Percentiles rank a stretch among this genome's conserved stretches.
Evolutionary conservation across 164 flowering plant genomes (phyloP).

Genomic region (Vitis labrusca): DNA sequence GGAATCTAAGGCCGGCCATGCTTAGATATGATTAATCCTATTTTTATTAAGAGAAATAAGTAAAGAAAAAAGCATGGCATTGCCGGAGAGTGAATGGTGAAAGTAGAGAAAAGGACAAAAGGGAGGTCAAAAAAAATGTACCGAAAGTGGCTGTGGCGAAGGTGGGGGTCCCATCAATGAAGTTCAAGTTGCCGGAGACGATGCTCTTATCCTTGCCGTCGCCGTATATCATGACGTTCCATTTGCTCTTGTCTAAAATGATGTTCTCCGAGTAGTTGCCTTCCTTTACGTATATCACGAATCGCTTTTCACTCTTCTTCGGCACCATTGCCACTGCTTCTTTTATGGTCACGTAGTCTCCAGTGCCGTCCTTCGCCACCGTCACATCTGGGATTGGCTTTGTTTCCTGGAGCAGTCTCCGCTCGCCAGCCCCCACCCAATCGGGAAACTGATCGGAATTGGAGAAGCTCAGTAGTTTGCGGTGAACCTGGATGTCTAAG

Average conservation of each 20-base stretch:
- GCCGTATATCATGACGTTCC: slow-evolving; percentile 76
- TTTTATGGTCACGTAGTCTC: slow-evolving; percentile 35
- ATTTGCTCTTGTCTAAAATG: slow-evolving; percentile 38
- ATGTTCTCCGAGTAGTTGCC: slow-evolving; percentile 62
- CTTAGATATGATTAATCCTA: too few relatives aligned
- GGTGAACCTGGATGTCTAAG: slow-evolving; percentile 44
- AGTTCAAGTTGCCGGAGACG: slow-evolving; percentile 53
- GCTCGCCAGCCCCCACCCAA: slow-evolving; percentile 36
- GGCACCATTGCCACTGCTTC: slow-evolving; percentile 46
- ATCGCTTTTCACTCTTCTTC: slow-evolving; percentile 44
- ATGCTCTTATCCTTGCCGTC: slow-evolving; percentile 60
- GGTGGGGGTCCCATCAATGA: slow-evolving; percentile 71
- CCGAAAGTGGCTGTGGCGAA: slow-evolving; percentile 69
- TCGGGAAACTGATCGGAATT: slow-evolving; percentile 26
- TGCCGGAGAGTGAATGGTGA: neutral
- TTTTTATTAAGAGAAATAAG: too few relatives aligned
- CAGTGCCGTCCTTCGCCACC: slow-evolving; percentile 59
- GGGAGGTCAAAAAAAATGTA: slow-evolving; percentile 14
- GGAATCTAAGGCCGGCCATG: too few relatives aligned
- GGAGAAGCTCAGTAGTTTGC: slow-evolving; percentile 32
- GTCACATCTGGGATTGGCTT: slow-evolving; percentile 26
- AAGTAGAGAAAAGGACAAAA: neutral
- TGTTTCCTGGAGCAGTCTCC: slow-evolving; percentile 50
- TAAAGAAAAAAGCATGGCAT: too few relatives aligned
- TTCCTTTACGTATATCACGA: slow-evolving; percentile 58